These are phyloP conservation scores for Serendipita sp. DNA, from an alignment of 768 basidiomycete species.

Conservation along the genomic window DNA sequence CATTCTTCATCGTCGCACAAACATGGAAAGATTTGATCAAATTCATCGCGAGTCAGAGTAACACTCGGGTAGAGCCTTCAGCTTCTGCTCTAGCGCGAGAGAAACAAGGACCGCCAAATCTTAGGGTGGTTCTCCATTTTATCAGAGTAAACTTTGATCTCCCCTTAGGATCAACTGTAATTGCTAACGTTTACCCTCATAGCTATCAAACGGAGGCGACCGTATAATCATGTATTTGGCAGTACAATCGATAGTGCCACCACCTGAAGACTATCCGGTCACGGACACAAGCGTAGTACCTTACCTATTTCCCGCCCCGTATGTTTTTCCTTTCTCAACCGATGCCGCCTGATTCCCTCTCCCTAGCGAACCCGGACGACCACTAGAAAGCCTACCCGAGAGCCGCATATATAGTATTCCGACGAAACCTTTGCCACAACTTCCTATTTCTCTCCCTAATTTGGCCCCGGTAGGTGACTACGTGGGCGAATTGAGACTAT, in stretches of 20 bases:
- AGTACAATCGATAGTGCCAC: background rate
- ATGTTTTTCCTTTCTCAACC: too few relatives aligned
- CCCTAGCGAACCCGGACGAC: background rate
- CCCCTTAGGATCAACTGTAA: too few relatives aligned
- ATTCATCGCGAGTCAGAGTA: background rate
- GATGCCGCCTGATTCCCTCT: too few relatives aligned
- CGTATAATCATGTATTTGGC: background rate
- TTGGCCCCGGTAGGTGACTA: background rate
- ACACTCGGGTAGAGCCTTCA: background rate
- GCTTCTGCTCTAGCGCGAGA: background rate
- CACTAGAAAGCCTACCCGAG: conserved; percentile 1
- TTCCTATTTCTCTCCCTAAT: background rate
- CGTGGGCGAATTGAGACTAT: too few relatives aligned
- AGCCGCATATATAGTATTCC: background rate
- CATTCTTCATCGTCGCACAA: background rate
- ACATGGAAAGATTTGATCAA: background rate
- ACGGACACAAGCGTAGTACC: background rate
- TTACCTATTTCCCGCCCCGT: background rate
- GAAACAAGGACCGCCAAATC: conserved; percentile 1
- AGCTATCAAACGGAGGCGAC: background rate
- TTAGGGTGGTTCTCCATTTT: background rate
- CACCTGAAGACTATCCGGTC: background rate
- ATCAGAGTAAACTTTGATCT: background rate
- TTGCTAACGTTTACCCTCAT: background rate
- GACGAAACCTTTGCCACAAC: background rate